A percentile compares a stretch with the other conserved stretches of the same genome.
These are phyloP conservation scores for Candida coquimbonensis DNA, from an alignment of 805 yeast genomes.

Conservation along the genomic window DNA sequence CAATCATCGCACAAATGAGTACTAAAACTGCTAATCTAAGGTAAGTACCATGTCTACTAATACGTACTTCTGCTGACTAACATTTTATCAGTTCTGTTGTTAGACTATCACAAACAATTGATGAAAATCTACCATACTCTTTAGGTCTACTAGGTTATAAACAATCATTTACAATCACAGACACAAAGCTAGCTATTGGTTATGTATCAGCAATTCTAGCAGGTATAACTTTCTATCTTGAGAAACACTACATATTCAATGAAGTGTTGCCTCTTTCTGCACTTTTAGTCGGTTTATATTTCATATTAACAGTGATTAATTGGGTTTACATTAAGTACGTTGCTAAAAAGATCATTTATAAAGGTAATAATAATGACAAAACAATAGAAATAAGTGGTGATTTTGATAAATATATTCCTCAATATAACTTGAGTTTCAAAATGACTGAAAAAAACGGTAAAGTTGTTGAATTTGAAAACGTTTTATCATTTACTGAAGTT, in stretches of 20 bases:
- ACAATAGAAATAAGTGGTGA: constrained; percentile 23
- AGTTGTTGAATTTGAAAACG: constrained; percentile 11
- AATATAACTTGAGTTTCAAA: constrained; percentile 34
- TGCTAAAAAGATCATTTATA: constrained; percentile 38
- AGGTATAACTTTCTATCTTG: constrained; percentile 41
- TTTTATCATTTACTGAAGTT: constrained; percentile 27
- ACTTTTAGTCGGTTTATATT: constrained; percentile 33
- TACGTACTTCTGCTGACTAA: not conserved
- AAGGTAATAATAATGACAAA: constrained; percentile 28
- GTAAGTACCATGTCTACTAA: constrained; percentile 2
- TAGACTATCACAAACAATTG: constrained; percentile 11
- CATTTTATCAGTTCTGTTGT: constrained; percentile 10
- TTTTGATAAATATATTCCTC: constrained; percentile 37
- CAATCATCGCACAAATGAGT: constrained; percentile 1
- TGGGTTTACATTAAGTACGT: constrained; percentile 30
- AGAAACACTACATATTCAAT: constrained; percentile 39
- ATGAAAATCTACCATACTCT: constrained; percentile 10
- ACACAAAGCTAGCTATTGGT: constrained; percentile 45
- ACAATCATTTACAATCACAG: constrained; percentile 35
- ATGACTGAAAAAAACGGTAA: constrained; percentile 14
- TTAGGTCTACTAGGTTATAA: constrained; percentile 30
- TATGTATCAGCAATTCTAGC: constrained; percentile 42
- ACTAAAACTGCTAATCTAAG: constrained; percentile 12
- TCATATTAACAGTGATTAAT: constrained; percentile 30
- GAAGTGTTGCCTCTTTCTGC: constrained; percentile 36